Conservation (phyloP, 345 rosid genomes). For the Rhodamnia argentea region DNA sequence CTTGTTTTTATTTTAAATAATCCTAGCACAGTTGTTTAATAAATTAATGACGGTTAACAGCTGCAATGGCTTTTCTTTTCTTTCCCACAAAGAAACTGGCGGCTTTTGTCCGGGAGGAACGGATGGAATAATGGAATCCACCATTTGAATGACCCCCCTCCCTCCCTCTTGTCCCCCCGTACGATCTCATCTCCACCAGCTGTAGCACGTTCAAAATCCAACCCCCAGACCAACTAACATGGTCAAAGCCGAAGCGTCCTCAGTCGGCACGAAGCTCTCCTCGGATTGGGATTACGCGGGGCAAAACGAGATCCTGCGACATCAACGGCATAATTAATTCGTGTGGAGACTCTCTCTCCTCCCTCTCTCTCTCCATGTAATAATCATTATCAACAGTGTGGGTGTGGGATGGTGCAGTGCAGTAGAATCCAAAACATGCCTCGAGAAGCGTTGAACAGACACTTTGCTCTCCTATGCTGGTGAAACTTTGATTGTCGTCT, state of each 20-base stretch:
- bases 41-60: background rate
- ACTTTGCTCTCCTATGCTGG: background rate
- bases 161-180: slow-evolving; percentile 35
- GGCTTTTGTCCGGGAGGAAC: slow-evolving; percentile 13
- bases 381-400: background rate
- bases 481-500: background rate
- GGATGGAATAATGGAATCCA: slow-evolving; percentile 53
- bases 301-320: slow-evolving; percentile 18
- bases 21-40: background rate
- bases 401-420: background rate
- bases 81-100: background rate
- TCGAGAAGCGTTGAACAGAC: background rate
- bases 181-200: slow-evolving; percentile 28
- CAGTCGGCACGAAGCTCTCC: background rate
- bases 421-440: background rate
- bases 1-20: background rate
- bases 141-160: slow-evolving; percentile 26
- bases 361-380: background rate
- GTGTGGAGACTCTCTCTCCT: background rate
- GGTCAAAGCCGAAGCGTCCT: background rate
- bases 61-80: background rate
- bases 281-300: background rate
- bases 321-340: slow-evolving; percentile 8
- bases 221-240: background rate
- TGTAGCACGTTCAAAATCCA: slow-evolving; percentile 10